These are phyloP conservation scores for Raphanus sativus DNA, from an alignment of 345 rosid species.

Conservation along the genomic window DNA sequence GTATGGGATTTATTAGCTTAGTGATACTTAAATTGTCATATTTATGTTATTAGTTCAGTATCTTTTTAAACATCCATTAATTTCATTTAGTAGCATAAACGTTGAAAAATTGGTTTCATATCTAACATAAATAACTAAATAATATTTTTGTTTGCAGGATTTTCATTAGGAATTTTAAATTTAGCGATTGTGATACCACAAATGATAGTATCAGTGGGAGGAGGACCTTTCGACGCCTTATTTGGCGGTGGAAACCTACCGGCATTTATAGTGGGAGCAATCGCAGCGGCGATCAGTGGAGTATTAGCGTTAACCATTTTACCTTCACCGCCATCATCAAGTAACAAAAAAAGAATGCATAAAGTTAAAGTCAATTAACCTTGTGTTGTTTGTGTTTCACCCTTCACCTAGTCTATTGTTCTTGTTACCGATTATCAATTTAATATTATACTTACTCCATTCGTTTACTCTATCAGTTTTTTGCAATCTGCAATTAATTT, in stretches of 20 bases:
- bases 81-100: too few species aligned
- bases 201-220: conserved; percentile 28
- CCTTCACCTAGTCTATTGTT: not conserved
- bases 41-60: not conserved
- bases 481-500: too few species aligned
- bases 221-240: not conserved
- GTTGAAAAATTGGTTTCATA: too few species aligned
- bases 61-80: not conserved
- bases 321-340: conserved; percentile 29
- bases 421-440: conserved; percentile 6
- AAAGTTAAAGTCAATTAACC: not conserved
- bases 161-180: conserved; percentile 83
- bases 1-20: not conserved
- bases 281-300: conserved; percentile 29
- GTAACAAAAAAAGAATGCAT: too few species aligned
- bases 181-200: conserved; percentile 80
- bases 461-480: too few species aligned
- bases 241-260: conserved; percentile 31
- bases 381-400: conserved; percentile 30
- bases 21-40: not conserved
- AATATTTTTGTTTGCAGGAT: conserved; percentile 44
- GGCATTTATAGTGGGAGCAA: conserved; percentile 14
- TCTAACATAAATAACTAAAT: not conserved
- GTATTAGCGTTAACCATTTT: conserved; percentile 29
- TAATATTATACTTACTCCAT: not conserved